Percentiles rank a stretch among this genome's conserved stretches.
Conservation (phyloP, 805 yeast species). For the Pichia eremophila region DNA sequence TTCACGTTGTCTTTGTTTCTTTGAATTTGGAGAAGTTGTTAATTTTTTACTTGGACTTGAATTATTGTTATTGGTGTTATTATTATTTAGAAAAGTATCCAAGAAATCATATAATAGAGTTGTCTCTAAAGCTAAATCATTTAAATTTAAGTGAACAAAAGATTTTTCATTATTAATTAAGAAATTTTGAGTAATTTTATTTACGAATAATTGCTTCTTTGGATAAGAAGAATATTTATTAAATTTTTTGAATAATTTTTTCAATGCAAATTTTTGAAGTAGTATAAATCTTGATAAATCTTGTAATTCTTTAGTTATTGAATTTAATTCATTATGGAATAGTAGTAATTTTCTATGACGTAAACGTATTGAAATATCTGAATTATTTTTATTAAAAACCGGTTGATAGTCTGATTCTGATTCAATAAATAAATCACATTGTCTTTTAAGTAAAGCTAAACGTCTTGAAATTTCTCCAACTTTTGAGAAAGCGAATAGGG, state of each 20-base stretch:
- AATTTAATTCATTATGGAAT: constrained; percentile 30
- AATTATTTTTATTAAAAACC: background rate
- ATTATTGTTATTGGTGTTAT: constrained; percentile 1
- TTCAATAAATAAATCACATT: constrained; percentile 20
- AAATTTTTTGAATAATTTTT: constrained; percentile 67
- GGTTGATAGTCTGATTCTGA: constrained; percentile 9
- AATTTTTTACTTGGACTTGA: no score
- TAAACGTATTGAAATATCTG: constrained; percentile 13
- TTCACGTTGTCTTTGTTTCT: constrained; percentile 1
- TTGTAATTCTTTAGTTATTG: constrained; percentile 44
- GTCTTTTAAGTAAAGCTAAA: constrained; percentile 20
- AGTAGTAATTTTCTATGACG: constrained; percentile 16
- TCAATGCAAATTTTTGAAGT: constrained; percentile 64
- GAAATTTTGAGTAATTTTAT: constrained; percentile 23
- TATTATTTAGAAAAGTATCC: constrained; percentile 13
- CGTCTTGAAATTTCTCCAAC: constrained; percentile 57
- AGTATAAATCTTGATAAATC: constrained; percentile 61
- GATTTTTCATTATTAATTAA: constrained; percentile 36
- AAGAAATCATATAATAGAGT: constrained; percentile 45
- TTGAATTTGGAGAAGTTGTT: background rate
- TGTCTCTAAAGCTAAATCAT: constrained; percentile 51
- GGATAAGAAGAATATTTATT: constrained; percentile 33
- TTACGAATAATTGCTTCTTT: constrained; percentile 25
- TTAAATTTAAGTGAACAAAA: constrained; percentile 51
- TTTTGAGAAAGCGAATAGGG: constrained; percentile 58